phyloP scores from a whole-genome alignment of 1,284 basidiomycete genomes.

The Fomitopsis betulina region DNA sequence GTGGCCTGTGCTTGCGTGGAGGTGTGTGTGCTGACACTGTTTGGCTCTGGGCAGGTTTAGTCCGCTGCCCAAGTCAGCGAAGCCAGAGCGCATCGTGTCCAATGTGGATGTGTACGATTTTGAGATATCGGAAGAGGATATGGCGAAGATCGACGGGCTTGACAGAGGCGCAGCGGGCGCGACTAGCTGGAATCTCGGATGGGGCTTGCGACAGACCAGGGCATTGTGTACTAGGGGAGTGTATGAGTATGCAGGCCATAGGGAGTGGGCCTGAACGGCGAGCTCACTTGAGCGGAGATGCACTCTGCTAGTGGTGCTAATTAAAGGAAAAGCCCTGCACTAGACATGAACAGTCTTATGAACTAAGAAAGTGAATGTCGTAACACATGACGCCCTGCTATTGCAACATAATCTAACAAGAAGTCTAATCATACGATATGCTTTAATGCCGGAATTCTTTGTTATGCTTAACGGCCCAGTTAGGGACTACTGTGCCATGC shows the following conservation, averaged over 20 bases:
- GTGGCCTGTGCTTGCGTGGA: constrained; percentile 40
- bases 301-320: no score
- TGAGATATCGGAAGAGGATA: constrained; percentile 43
- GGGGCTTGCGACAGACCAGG: no score
- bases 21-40: constrained; percentile 6
- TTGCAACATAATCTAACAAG: neutral
- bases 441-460: neutral
- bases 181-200: constrained; percentile 51
- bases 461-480: neutral
- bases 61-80: constrained; percentile 50
- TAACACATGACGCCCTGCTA: no score
- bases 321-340: no score
- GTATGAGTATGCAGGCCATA: no score
- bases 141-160: constrained; percentile 41
- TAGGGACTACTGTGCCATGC: neutral
- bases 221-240: no score
- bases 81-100: constrained; percentile 38
- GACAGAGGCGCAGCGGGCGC: constrained; percentile 43
- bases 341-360: no score
- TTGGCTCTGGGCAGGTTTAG: constrained; percentile 35
- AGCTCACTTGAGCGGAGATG: no score
- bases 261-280: no score
- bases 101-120: constrained; percentile 55
- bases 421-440: neutral
- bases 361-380: no score